Percentiles rank a stretch among this genome's conserved stretches.
Conservation (phyloP, 1,139 yeast species). For the Yarrowia galli region DNA sequence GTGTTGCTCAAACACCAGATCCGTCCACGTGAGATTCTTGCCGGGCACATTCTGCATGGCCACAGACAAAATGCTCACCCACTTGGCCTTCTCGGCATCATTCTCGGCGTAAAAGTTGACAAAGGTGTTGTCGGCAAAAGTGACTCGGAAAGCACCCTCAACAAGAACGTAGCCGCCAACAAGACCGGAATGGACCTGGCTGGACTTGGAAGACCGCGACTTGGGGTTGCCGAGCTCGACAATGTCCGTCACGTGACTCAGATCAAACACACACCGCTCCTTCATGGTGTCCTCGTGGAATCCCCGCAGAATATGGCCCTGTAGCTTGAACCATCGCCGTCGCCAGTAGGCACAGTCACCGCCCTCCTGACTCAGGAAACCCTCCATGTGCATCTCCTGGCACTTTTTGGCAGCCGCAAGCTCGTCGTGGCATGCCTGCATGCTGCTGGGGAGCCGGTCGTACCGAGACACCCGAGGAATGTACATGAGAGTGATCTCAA, state of each 20-base stretch:
- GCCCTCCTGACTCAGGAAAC: constrained; percentile 77
- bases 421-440: constrained; percentile 47
- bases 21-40: constrained; percentile 48
- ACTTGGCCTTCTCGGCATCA: constrained; percentile 57
- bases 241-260: constrained; percentile 63
- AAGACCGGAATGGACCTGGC: constrained; percentile 45
- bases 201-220: constrained; percentile 43
- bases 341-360: constrained; percentile 77
- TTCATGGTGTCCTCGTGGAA: constrained; percentile 70
- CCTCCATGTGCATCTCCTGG: constrained; percentile 49
- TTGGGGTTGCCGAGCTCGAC: constrained; percentile 51
- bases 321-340: constrained; percentile 66
- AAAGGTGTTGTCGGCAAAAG: constrained; percentile 68
- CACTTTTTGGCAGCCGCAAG: constrained; percentile 45
- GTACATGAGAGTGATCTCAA: constrained; percentile 77
- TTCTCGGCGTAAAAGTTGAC: constrained; percentile 72
- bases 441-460: constrained; percentile 61
- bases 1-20: constrained; percentile 46
- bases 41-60: constrained; percentile 47
- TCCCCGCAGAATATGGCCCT: constrained; percentile 66
- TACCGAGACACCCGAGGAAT: constrained; percentile 61
- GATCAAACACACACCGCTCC: constrained; percentile 69
- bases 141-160: constrained; percentile 59
- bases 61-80: constrained; percentile 56
- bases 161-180: constrained; percentile 49